Percentiles rank a stretch among this genome's conserved stretches.
phyloP scores from a whole-genome alignment of 768 basidiomycete species.

The Leccinum rimulosum region DNA sequence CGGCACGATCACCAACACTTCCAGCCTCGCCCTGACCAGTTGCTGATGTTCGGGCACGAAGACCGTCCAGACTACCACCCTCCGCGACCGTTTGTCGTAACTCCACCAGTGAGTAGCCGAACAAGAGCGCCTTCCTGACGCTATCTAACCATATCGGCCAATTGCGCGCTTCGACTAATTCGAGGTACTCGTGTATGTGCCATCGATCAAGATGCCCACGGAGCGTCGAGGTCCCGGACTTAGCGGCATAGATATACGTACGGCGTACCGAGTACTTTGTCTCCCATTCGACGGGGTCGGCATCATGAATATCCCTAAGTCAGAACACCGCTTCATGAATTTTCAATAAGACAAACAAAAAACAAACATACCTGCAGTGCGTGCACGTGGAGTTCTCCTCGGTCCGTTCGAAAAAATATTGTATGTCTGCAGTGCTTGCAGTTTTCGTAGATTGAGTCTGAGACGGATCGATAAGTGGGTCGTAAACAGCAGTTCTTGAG shows the following conservation, averaged over 20 bases:
- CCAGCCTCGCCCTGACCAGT: background rate
- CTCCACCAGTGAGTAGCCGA: background rate
- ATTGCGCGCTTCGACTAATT: background rate
- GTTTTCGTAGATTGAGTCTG: too few species aligned
- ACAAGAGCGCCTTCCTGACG: background rate
- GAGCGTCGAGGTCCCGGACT: background rate
- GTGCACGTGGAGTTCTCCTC: background rate
- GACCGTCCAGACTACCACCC: background rate
- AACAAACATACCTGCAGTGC: background rate
- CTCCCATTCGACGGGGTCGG: background rate
- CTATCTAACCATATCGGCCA: background rate
- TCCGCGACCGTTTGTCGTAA: background rate
- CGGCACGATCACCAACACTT: background rate
- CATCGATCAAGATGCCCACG: background rate
- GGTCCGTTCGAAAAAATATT: background rate
- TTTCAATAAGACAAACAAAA: background rate
- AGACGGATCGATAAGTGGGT: background rate
- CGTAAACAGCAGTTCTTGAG: background rate
- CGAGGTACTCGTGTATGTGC: background rate
- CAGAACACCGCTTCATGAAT: background rate
- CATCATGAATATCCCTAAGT: background rate
- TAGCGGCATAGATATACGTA: background rate
- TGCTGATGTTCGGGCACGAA: background rate
- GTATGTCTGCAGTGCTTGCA: background rate
- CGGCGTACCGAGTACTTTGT: background rate